Base-by-base conservation (phyloP, 495 filamentous ascomycete genomes). In the Penicillium malachiteum region DNA sequence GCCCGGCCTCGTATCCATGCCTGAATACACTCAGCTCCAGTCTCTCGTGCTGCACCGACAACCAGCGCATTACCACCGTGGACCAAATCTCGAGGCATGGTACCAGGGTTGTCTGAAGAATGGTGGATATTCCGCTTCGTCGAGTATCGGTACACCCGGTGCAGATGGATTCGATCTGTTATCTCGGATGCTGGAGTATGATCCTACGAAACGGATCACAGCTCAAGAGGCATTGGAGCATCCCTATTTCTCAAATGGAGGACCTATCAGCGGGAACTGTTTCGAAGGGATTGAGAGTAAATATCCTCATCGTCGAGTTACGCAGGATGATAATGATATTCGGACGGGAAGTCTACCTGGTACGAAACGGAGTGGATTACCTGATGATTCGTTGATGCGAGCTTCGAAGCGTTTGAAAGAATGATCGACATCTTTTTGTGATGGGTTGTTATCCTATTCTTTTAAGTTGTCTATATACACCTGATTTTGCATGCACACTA, bases 261-360 rank as follows among this genome's bases (percentile, higher is more conserved):
- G 86, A 33, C 84, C 84, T 50, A 80, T 86, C 13, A 83, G 78
- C 17, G 76, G 80, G 7, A 91, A 96, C 69, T 97, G 94, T 67
- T 99, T 99, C 62, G 91, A 96, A 63, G 91, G 91, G 0, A 78
- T 90, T 46, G 87, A 87, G 64, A 83, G 81, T 54, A 88, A 94
- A 65, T 99, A 99, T 72, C 94, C 95, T 2, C 84, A 88, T 64
- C 84, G 94, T 2, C 82, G 91, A 40, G 92, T 99, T 6, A 95
- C 86, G 49, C 87, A 93, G 63, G 94, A 97, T 60, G 91, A 96
- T 64, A 95, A 95, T 65, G 94, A 97, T 71, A 96, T 97, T 50
- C 80, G 89, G 4, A 89, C 87, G 0, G 83, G 84, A n/a, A 92
- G 90, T 68, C 68, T 96, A 34, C 90, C 94, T 7, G 94, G 94